These are phyloP conservation scores for Pseudocercospora pini-densiflorae DNA, from an alignment of 2,329 filamentous ascomycete species.

Conservation along the genomic window DNA sequence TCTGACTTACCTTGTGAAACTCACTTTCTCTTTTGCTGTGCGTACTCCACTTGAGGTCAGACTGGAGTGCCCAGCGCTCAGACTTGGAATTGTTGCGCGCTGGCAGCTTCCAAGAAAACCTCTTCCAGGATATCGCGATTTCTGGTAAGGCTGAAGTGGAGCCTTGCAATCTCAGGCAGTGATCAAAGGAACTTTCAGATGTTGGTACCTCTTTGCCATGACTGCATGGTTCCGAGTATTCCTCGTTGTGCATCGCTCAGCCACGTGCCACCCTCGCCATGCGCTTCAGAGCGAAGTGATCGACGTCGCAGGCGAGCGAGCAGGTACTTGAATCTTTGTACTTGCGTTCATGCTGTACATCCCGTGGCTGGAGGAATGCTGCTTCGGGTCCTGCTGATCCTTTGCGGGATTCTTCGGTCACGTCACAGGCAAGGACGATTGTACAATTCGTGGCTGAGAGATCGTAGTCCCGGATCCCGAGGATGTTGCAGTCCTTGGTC, in stretches of 20 bases:
- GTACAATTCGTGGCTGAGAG: neutral
- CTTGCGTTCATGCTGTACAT: neutral
- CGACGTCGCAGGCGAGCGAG: neutral
- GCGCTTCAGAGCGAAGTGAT: neutral
- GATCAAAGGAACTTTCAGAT: neutral
- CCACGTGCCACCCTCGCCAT: constrained; percentile 1
- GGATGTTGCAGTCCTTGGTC: neutral
- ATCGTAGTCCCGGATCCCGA: neutral
- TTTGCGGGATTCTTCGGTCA: constrained; percentile 6
- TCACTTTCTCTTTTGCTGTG: neutral
- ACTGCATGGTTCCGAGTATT: neutral
- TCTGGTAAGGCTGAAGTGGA: neutral
- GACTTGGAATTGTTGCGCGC: too few relatives aligned
- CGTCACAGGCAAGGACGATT: neutral
- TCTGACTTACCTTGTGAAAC: neutral
- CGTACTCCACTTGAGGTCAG: too few relatives aligned
- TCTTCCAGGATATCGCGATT: too few relatives aligned
- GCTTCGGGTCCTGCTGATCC: constrained; percentile 7
- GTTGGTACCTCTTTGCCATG: neutral
- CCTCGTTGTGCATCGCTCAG: neutral
- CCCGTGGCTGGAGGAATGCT: neutral
- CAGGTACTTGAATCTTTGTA: neutral
- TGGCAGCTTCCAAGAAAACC: too few relatives aligned
- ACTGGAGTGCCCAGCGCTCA: too few relatives aligned
- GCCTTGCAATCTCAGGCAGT: neutral